Base-by-base conservation (phyloP, 2,329 filamentous ascomycete genomes). In the Fusarium irregulare region DNA sequence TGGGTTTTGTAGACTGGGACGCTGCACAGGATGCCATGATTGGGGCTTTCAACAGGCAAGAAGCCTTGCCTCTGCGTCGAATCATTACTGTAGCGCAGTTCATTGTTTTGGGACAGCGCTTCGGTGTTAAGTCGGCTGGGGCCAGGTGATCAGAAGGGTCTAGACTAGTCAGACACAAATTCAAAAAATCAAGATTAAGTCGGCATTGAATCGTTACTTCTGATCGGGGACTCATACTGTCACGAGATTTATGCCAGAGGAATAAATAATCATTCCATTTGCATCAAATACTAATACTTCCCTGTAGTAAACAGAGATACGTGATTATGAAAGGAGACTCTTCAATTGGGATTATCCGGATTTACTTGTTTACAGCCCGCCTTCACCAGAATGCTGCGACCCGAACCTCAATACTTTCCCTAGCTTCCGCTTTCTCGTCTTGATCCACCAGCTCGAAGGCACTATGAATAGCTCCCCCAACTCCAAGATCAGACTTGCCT, bases 381-480 rank as follows among this genome's bases (percentile, higher is more conserved):
- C 7, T 27, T 51, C 18, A 58, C 56, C 56, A 59, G 10, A 59
- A 59, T 4, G 47, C 48, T 2, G 56, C 56, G 11, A 53, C 47
- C 3, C 56, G 50, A n/a, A 54, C 56, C 32, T 59, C 56, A 14
- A 59, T 59, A 7, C 56, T 59, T 11, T 59, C 48, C 2, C 56
- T 23, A 11, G 56, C 40, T 10, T 59, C 56, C 7, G 30, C 48
- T 0, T 27, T n/a, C 9, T 45, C 40, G 10, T 45, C 14, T n/a
- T 59, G 56, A 28, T 34, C 48, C 7, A 37, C 56, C 11, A 59
- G 13, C 18, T 59, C 56, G 28, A 59, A 59, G 4, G 56, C 56
- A 37, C 56, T 59, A 12, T 59, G 56, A 12, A 59, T n/a, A n/a
- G 56, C 47, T 14, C 56, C 56, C 6, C 56, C 56, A 16, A 59